A percentile compares a stretch with the other conserved stretches of the same genome.
These are phyloP conservation scores for Fusarium kyushuense DNA, from an alignment of 2,329 filamentous ascomycete species.

Conservation along the genomic window DNA sequence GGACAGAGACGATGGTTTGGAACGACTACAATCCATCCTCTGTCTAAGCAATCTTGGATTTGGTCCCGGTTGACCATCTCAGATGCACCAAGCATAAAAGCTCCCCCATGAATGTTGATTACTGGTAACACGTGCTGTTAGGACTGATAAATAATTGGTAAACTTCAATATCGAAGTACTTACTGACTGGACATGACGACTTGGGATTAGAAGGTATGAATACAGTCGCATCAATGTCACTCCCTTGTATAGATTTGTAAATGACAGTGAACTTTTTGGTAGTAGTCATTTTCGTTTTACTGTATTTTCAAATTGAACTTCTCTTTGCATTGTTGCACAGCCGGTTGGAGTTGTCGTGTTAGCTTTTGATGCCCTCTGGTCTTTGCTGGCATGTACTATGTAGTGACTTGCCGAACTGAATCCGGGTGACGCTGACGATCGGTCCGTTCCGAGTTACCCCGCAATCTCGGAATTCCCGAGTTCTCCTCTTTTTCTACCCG, in stretches of 20 bases:
- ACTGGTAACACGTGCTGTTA: background rate
- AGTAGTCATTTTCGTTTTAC: background rate
- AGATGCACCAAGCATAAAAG: constrained; percentile 20
- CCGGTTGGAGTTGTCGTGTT: accelerated
- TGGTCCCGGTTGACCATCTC: constrained; percentile 24
- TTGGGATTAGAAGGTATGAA: background rate
- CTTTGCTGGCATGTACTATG: no score
- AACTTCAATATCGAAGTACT: background rate
- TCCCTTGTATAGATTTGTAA: constrained; percentile 6
- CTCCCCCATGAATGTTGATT: constrained; percentile 16
- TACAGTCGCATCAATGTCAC: constrained; percentile 1
- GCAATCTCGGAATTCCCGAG: constrained; percentile 14
- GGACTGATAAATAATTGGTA: accelerated
- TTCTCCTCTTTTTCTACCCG: background rate
- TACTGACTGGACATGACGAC: background rate
- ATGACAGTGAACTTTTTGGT: background rate
- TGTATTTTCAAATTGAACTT: accelerated
- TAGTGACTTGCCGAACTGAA: background rate
- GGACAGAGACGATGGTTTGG: constrained; percentile 19
- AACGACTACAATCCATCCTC: constrained; percentile 6
- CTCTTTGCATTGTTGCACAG: accelerated
- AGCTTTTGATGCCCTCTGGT: no score
- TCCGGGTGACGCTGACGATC: background rate
- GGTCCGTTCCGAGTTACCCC: constrained; percentile 9
- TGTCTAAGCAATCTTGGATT: background rate